Percentiles rank a stretch among this genome's conserved stretches.
These are phyloP conservation scores for Chondrostereum purpureum DNA, from an alignment of 1,284 basidiomycete species.

Conservation along the genomic window DNA sequence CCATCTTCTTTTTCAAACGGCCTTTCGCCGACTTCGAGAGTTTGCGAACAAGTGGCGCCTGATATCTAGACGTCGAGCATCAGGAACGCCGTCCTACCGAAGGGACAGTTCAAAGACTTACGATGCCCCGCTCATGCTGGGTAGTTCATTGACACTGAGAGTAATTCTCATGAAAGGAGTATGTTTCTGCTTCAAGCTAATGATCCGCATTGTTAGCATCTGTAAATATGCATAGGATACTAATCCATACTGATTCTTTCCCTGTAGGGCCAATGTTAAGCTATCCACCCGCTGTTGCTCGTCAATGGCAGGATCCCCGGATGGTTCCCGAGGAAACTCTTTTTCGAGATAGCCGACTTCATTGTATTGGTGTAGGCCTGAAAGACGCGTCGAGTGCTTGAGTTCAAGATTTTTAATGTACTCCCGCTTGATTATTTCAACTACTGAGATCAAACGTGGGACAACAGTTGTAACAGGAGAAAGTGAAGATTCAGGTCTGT, in stretches of 20 bases:
- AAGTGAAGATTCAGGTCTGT: slow-evolving; percentile 13
- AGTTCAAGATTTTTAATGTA: slow-evolving; percentile 48
- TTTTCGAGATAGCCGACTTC: slow-evolving; percentile 54
- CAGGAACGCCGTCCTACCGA: background rate
- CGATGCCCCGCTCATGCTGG: slow-evolving; percentile 45
- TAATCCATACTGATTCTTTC: slow-evolving; percentile 55
- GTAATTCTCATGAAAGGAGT: slow-evolving; percentile 74
- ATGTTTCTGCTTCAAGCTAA: slow-evolving; percentile 55
- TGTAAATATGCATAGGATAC: slow-evolving; percentile 5
- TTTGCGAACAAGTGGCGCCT: slow-evolving; percentile 44
- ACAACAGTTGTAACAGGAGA: slow-evolving; percentile 33
- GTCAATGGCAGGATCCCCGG: slow-evolving; percentile 4
- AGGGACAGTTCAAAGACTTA: slow-evolving; percentile 28
- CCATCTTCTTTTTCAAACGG: slow-evolving; percentile 43
- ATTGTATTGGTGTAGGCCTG: slow-evolving; percentile 78
- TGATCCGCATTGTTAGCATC: background rate
- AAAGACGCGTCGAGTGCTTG: slow-evolving; percentile 30
- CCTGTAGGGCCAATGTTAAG: slow-evolving; percentile 31
- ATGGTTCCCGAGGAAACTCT: background rate
- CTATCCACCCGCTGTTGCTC: slow-evolving; percentile 30
- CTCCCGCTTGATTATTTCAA: slow-evolving; percentile 81
- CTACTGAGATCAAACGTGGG: slow-evolving; percentile 68
- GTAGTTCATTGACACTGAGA: slow-evolving; percentile 45
- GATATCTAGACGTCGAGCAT: slow-evolving; percentile 47
- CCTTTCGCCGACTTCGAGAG: slow-evolving; percentile 52